Conservation (phyloP, 2,329 filamentous ascomycete species). For the Epichloe elymi region DNA sequence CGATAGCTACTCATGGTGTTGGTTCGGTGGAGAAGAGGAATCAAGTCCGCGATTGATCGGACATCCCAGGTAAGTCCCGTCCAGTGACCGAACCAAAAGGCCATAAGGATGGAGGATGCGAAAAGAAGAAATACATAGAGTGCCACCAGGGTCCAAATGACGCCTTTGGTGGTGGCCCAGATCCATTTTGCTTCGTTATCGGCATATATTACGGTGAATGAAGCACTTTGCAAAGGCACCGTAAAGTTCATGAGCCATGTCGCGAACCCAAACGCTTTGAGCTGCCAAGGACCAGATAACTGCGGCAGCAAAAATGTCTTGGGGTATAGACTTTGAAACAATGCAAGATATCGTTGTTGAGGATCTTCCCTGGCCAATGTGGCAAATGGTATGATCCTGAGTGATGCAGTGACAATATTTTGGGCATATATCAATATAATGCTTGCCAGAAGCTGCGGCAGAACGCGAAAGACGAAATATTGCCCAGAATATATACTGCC, state of each 20-base stretch:
- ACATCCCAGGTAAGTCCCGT: slow-evolving; percentile 82
- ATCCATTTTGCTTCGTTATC: slow-evolving; percentile 45
- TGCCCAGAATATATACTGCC: slow-evolving; percentile 53
- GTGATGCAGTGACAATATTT: slow-evolving; percentile 58
- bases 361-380: slow-evolving; percentile 56
- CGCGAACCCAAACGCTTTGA: slow-evolving; percentile 52
- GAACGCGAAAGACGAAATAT: slow-evolving; percentile 78
- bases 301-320: slow-evolving; percentile 52
- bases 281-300: slow-evolving; percentile 47
- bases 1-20: slow-evolving; percentile 65
- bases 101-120: slow-evolving; percentile 37
- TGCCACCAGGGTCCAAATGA: slow-evolving; percentile 65
- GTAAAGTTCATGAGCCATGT: slow-evolving; percentile 72
- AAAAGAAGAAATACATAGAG: slow-evolving; percentile 57
- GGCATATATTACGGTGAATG: slow-evolving; percentile 53
- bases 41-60: slow-evolving; percentile 65
- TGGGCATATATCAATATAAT: slow-evolving; percentile 66
- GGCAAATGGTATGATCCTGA: slow-evolving; percentile 64
- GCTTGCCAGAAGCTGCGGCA: slow-evolving; percentile 66
- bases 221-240: slow-evolving; percentile 65
- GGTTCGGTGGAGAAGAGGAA: slow-evolving; percentile 65
- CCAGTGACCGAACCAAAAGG: slow-evolving; percentile 50
- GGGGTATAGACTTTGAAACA: slow-evolving; percentile 58
- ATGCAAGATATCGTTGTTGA: slow-evolving; percentile 45
- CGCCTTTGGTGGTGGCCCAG: slow-evolving; percentile 66